Evolutionary conservation across 2,329 filamentous ascomycete genomes (phyloP), one percentile per base, ranked within the genome.

Genomic region (Trichoderma aggressivum): DNA sequence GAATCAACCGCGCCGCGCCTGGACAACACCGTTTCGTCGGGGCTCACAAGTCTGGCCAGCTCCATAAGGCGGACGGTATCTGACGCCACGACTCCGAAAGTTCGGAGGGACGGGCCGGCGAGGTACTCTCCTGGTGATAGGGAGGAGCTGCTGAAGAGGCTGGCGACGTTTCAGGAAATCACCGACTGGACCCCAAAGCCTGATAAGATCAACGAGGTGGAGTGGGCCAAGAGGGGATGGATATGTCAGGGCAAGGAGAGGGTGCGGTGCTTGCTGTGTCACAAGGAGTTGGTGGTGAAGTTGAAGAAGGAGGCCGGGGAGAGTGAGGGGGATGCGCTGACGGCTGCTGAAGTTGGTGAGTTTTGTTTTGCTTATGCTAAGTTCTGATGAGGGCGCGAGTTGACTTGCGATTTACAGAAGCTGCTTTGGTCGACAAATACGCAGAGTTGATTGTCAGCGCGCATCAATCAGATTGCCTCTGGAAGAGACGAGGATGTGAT

Each of bases 221-320:
- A 94, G 79, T 99, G 96, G 96, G 94, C 94, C 0, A 97, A 95
- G 84, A 86, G 92, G 71, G 95, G 95, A 1, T 99, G 96, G 95
- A 86, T 91, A 5, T 98, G 95, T 77, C 89, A 92, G 59, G 91
- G 91, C 75, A 90, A 90, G 74, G 94, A 97, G 81, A 92, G 92
- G 5, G 93, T 98, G 18, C 89, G 90, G 21, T 99, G 96, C 79
- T 90, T 92, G 53, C 89, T 94, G 3, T 99, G 96, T 78, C 91
- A 91, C 78, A 91, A 92, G 76, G 92, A 97, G 76, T 85, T 98
- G 53, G 88, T 96, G 5, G 92, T 98, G 66, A 94, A 92, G 81
- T 84, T 97, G 39, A 90, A 88, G 76, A 88, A 87, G 76, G 86
- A 86, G 70, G 82, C 85, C 5, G 86, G 88, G 47, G 88, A 87